Base-by-base conservation (phyloP, 2,329 filamentous ascomycete genomes). In the Didymella keratinophila region DNA sequence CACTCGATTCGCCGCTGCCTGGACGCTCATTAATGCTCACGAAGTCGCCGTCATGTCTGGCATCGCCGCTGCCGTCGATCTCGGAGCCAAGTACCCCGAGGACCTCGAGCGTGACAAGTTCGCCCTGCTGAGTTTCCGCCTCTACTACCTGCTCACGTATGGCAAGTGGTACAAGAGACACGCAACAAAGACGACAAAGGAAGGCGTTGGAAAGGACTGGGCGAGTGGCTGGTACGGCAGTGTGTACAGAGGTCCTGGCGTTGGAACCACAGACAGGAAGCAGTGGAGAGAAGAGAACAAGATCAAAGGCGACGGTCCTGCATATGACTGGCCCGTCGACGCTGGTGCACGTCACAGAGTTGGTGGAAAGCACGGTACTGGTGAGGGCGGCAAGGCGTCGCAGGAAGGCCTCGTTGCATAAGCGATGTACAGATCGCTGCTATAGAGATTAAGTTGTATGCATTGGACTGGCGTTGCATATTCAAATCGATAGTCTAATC, bases 11-110 rank as follows among this genome's bases (percentile, higher is more conserved):
- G 88, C 88, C 0, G 86, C 85, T 1, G 83, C 83, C 7, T 91
- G 88, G 89, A 91, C 89, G 0, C 78, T 91, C 56, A 84, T 90
- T 58, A 88, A 88, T 62, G 86, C 87, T 66, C 86, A 92, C 65
- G 89, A 92, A 68, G 81, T 90, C 10, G 89, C 89, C 1, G 87
- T 87, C 56, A 87, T 92, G 48, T 87, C 84, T 54, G 89, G 89
- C 0, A 89, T 91, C 46, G 86, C 88, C 4, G 89, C 89, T 2
- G 89, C 89, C 0, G 89, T 89, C 52, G 84, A 86, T 45, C 78
- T 91, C 0, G 89, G 89, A 0, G 89, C 88, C 0, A 78, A 81
- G 1, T 91, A 91, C 66, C 79, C 80, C 1, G 84, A 83, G 59
- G 86, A 88, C 65, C 69, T 89, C 1, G 86, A 88, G 74, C 74